These are phyloP conservation scores for Melanogaster broomeanus DNA, from an alignment of 768 basidiomycete genomes.

Conservation along the genomic window DNA sequence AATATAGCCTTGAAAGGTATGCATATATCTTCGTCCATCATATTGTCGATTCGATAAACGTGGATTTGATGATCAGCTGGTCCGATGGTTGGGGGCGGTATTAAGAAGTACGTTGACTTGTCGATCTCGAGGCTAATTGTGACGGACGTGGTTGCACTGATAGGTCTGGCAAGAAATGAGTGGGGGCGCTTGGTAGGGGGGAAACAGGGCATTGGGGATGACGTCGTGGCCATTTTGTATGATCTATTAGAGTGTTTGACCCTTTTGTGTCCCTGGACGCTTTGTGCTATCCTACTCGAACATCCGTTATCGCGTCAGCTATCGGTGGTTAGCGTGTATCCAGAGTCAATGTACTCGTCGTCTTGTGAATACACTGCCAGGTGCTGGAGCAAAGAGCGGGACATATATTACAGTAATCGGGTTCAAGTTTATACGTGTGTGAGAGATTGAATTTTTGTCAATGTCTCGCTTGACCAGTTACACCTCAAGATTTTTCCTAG, in stretches of 20 bases:
- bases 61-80: constrained; percentile 48
- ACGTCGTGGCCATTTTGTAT: neutral
- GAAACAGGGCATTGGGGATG: neutral
- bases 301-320: neutral
- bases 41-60: constrained; percentile 7
- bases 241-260: neutral
- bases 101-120: constrained; percentile 74
- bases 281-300: neutral
- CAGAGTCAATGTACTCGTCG: no score
- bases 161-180: constrained; percentile 75
- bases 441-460: no score
- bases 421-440: no score
- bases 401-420: no score
- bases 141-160: constrained; percentile 4
- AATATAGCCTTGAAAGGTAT: constrained; percentile 32
- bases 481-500: no score
- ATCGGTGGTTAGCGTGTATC: neutral
- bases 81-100: constrained; percentile 67
- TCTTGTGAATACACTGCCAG: neutral
- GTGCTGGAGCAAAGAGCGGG: no score
- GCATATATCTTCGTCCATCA: neutral
- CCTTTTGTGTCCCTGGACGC: constrained; percentile 1
- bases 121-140: constrained; percentile 1
- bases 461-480: no score
- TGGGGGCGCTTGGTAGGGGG: neutral